A percentile compares a stretch with the other conserved stretches of the same genome.
Evolutionary conservation across 176 grass and related monocot genomes (phyloP).

Genomic region (Hyparrhenia diplandra): DNA sequence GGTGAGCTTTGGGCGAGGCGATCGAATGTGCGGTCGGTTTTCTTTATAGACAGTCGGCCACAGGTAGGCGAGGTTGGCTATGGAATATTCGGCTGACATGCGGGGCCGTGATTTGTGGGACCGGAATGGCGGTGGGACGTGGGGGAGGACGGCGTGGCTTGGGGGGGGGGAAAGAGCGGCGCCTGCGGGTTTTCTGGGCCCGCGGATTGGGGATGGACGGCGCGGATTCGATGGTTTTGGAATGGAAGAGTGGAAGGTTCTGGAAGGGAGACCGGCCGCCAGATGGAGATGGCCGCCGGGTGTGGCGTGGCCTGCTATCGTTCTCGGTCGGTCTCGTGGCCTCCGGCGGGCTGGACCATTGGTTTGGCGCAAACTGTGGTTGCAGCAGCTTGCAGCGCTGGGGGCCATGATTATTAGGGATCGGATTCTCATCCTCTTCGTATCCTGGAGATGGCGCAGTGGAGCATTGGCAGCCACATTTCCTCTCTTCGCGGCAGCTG

Average conservation of each 20-base stretch:
- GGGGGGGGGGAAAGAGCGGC: conserved; percentile 24
- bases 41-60: conserved; percentile 17
- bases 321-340: neutral
- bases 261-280: neutral
- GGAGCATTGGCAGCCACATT: neutral
- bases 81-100: conserved; percentile 24
- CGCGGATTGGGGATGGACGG: conserved; percentile 30
- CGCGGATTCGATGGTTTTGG: conserved; percentile 25
- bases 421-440: neutral
- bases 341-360: neutral
- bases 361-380: neutral
- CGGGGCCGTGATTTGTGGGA: neutral
- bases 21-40: neutral
- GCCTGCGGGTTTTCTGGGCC: conserved; percentile 12
- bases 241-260: conserved; percentile 1
- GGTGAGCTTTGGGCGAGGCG: neutral
- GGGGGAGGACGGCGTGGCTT: neutral
- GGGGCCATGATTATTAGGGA: neutral
- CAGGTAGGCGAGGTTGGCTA: neutral
- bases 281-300: no score
- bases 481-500: no score
- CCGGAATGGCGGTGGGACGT: neutral
- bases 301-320: neutral
- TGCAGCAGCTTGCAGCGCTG: no score
- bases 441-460: neutral